A percentile compares a stretch with the other conserved stretches of the same genome.
These are phyloP conservation scores for Gracilaria domingensis DNA, from an alignment of 23 red algal species.

Conservation along the genomic window DNA sequence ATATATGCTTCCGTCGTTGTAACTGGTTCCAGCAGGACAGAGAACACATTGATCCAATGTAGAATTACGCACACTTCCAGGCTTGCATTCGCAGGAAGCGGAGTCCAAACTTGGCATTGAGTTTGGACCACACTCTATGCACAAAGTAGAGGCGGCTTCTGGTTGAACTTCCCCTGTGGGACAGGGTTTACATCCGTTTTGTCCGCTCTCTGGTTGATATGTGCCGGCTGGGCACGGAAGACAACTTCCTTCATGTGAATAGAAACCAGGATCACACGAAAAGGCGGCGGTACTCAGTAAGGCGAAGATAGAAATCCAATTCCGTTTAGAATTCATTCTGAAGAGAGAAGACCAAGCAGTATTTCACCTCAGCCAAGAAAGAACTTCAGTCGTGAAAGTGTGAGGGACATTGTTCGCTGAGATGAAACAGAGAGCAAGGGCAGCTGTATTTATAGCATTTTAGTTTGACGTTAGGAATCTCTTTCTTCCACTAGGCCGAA, in stretches of 20 bases:
- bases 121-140: not conserved
- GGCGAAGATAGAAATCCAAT: not conserved
- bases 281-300: not conserved
- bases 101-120: not conserved
- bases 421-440: no score
- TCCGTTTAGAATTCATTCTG: not conserved
- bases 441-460: not conserved
- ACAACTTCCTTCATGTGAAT: not conserved
- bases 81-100: not conserved
- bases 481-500: not conserved
- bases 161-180: not conserved
- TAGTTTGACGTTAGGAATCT: not conserved
- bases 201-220: not conserved
- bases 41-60: not conserved
- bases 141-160: not conserved
- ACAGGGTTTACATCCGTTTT: not conserved
- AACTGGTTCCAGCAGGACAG: not conserved
- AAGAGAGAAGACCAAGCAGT: not conserved
- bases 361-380: no score
- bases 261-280: not conserved
- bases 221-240: not conserved
- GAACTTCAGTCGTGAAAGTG: no score
- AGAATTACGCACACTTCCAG: not conserved
- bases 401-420: no score
- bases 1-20: not conserved